Conservation (phyloP, 2,329 filamentous ascomycete genomes). For the Epichloe uncinata region DNA sequence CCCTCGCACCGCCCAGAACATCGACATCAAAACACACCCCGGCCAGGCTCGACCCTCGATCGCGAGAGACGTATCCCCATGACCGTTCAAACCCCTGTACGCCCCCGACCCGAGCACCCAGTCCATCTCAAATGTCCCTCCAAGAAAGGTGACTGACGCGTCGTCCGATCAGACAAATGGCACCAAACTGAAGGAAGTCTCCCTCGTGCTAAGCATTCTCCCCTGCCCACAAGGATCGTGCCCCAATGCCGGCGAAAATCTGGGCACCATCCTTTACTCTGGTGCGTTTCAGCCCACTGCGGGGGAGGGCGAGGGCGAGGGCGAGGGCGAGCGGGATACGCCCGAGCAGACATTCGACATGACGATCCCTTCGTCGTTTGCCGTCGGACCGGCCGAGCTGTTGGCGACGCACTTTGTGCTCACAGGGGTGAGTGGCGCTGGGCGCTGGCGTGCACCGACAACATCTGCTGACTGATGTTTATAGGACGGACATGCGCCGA, state of each 20-base stretch:
- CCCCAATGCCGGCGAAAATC: neutral
- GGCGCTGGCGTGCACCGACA: too few relatives aligned
- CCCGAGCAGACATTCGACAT: neutral
- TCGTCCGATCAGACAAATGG: neutral
- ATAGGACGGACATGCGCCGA: neutral
- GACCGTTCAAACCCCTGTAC: too few relatives aligned
- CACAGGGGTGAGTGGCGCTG: neutral
- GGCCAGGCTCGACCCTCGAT: too few relatives aligned
- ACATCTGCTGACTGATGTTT: too few relatives aligned
- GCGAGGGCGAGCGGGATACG: neutral
- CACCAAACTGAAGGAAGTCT: neutral
- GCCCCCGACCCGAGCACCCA: too few relatives aligned
- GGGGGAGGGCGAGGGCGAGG: neutral
- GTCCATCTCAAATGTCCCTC: too few relatives aligned
- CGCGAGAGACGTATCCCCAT: too few relatives aligned
- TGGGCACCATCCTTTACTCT: neutral
- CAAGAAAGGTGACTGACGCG: too few relatives aligned
- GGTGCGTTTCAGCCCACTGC: neutral
- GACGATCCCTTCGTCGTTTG: neutral
- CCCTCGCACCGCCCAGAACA: too few relatives aligned
- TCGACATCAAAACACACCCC: too few relatives aligned
- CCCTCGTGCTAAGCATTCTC: slow-evolving; percentile 2
- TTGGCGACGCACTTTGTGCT: slow-evolving; percentile 4
- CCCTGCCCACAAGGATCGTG: neutral
- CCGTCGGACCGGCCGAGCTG: neutral